Evolutionary conservation across 345 rosid species (phyloP), one percentile per base, ranked within the genome.

Genomic region (Eucalyptus regnans): DNA sequence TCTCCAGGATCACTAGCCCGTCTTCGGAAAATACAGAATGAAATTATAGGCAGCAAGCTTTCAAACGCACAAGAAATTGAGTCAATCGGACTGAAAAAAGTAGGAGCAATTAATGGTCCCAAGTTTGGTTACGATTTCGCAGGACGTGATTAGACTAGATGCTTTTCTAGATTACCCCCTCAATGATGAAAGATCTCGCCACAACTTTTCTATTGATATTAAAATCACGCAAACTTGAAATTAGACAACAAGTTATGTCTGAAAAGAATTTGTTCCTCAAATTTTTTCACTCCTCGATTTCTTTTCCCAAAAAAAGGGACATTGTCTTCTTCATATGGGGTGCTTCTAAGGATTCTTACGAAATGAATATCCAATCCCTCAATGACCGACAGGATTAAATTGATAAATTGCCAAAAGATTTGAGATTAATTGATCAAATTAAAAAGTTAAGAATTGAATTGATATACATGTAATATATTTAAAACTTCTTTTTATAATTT

Each of bases 341-440:
- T 29, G 33, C n/a, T 62, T 27, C 8, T 27, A 6, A 62, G 4
- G 31, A 27, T 60, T 29, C 2, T 60, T 60, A 27, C 68, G 0
- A 12, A 62, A 62, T 60, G 68, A 60, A 60, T 60, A 12, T 62
- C 17, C 15, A 62, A 62, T 13, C 16, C 4, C 1, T 62, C 16
- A 1, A 27, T 29, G 2, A 5, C 8, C 1, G 0, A 29, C 1
- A 0, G 0, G 6, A 56, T 22, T 56, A 56, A 23, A 23, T 8
- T 23, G 29, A 23, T 6, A 56, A 23, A 23, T 56, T 56, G 1
- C 0, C 13, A 56, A 23, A 56, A 56, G 1, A 56, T 1, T 4
- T 23, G 3, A 56, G 6, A 23, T 23, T 56, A 56, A 23, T 9
- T 23, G 0, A 0, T 56, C 62, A 56, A 2, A 56, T 4, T 56